phyloP scores from a whole-genome alignment of 2,329 filamentous ascomycete species.

The Daldinia sp. region DNA sequence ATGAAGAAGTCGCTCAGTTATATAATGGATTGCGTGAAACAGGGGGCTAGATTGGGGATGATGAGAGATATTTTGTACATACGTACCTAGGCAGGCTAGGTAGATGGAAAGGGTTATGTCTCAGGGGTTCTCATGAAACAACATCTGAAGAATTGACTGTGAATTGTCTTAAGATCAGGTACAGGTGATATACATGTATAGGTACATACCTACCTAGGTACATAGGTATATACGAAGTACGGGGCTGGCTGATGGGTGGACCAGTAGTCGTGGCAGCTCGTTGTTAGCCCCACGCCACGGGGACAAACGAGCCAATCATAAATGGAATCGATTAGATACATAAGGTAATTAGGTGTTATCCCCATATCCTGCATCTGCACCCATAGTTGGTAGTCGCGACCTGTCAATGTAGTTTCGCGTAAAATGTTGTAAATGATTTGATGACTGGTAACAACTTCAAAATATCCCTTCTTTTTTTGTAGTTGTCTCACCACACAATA shows the following conservation, averaged over 20 bases:
- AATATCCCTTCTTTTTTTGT: constrained; percentile 25
- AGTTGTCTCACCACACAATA: constrained; percentile 19
- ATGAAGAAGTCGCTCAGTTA: no score
- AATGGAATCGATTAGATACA: constrained; percentile 14
- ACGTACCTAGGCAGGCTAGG: no score
- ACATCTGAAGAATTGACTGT: neutral
- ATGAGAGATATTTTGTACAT: neutral
- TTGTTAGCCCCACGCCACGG: constrained; percentile 7
- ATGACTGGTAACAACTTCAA: constrained; percentile 3
- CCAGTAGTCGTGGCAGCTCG: constrained; percentile 23
- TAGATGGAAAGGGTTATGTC: neutral
- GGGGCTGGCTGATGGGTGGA: neutral
- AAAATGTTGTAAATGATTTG: constrained; percentile 23
- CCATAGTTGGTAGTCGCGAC: constrained; percentile 39
- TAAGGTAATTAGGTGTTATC: constrained; percentile 20
- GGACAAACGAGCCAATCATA: constrained; percentile 12
- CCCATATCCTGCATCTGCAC: neutral
- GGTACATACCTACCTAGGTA: neutral
- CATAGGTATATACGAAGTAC: neutral
- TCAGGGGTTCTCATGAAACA: neutral
- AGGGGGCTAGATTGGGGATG: neutral
- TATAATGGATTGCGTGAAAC: no score
- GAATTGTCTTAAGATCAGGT: constrained; percentile 7
- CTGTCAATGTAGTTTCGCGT: constrained; percentile 37
- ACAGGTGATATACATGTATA: neutral